These are phyloP conservation scores for Phytophthora colocasiae DNA, from an alignment of 352 stramenopile genomes.

Conservation along the genomic window DNA sequence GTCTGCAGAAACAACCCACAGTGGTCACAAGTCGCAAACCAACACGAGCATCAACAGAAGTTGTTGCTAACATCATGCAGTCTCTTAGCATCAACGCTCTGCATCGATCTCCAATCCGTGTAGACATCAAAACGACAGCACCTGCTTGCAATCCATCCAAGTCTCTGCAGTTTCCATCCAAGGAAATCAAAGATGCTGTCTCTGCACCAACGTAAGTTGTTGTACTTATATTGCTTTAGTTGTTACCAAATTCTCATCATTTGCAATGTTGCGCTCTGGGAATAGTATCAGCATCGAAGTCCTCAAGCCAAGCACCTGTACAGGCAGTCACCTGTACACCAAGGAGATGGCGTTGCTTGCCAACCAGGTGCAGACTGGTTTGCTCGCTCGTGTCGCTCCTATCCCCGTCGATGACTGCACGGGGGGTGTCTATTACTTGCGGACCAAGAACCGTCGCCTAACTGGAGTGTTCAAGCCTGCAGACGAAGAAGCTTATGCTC, in stretches of 20 bases:
- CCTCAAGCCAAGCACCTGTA: constrained; percentile 29
- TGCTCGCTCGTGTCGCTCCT: constrained; percentile 44
- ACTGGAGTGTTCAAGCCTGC: constrained; percentile 69
- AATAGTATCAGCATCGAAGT: constrained; percentile 32
- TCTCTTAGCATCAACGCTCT: constrained; percentile 14
- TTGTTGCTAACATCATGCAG: constrained; percentile 27
- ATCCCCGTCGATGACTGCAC: constrained; percentile 67
- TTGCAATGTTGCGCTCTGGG: constrained; percentile 7
- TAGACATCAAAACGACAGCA: not conserved
- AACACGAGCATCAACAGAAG: constrained; percentile 17
- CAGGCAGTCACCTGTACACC: constrained; percentile 19
- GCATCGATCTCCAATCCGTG: constrained; percentile 16
- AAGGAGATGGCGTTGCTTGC: constrained; percentile 33
- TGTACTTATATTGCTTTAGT: not conserved
- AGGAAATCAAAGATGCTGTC: constrained; percentile 7
- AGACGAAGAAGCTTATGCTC: constrained; percentile 71
- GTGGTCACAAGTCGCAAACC: constrained; percentile 15
- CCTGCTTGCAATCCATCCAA: constrained; percentile 26
- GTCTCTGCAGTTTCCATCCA: not conserved
- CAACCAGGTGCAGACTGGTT: constrained; percentile 40
- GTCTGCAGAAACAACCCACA: constrained; percentile 9
- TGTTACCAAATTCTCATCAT: constrained; percentile 9
- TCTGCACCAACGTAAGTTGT: constrained; percentile 23
- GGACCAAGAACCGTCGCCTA: constrained; percentile 49
- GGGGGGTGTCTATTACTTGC: constrained; percentile 70